Conservation (phyloP, 2,329 filamentous ascomycete genomes). For the Talaromyces sp. region DNA sequence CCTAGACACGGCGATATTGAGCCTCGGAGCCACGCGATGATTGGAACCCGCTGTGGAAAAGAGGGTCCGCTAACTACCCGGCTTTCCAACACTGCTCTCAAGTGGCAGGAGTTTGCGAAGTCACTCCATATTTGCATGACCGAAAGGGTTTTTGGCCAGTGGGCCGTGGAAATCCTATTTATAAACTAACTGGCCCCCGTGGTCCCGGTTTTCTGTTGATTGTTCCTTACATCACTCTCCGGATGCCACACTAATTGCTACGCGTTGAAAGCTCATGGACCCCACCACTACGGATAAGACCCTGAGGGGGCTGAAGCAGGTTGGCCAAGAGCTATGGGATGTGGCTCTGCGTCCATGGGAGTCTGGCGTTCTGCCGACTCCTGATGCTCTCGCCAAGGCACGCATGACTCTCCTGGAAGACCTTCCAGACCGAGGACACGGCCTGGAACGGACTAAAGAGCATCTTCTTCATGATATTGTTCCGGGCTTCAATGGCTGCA, state of each 20-base stretch:
- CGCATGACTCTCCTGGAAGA: conserved; percentile 25
- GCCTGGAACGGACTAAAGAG: conserved; percentile 24
- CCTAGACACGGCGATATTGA: neutral
- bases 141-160: neutral
- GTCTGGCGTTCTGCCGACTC: conserved; percentile 26
- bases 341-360: conserved; percentile 23
- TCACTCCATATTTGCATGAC: neutral
- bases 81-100: neutral
- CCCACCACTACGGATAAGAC: neutral
- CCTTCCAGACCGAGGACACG: conserved; percentile 24
- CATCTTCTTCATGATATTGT: conserved; percentile 39
- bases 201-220: neutral
- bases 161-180: neutral
- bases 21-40: neutral
- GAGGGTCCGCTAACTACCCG: neutral
- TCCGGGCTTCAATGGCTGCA: conserved; percentile 60
- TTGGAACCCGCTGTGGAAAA: neutral
- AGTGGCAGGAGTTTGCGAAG: neutral
- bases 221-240: neutral
- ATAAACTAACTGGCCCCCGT: neutral
- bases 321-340: conserved; percentile 26
- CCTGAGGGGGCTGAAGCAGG: neutral
- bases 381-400: conserved; percentile 23
- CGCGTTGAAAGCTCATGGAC: neutral
- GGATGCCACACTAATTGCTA: neutral